Evolutionary conservation across 495 filamentous ascomycete species (phyloP), one percentile per base, ranked within the genome.

Genomic region (Daldinia childiae): DNA sequence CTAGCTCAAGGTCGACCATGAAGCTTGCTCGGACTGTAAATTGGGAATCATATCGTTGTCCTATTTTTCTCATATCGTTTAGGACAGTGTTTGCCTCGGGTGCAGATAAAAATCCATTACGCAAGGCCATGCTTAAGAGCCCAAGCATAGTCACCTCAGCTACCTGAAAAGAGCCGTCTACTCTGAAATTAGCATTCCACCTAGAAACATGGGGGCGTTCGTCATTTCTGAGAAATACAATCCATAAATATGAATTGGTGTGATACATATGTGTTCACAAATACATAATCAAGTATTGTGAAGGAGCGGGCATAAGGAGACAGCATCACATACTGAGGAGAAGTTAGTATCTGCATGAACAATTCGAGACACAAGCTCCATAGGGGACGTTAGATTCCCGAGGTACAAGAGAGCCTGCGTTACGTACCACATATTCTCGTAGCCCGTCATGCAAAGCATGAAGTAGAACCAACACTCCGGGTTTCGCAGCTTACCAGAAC

Each of bases 401-500:
- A 17, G 15, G 29, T 21, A 12, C 6, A 57, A 54, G n/a, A 30
- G 9, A 45, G 3, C 7, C n/a, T n/a, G 34, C 3, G 29, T 51
- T 58, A 65, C 70, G 24, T 72, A 72, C 70, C 70, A 72, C 64
- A 72, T 68, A 57, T 72, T 68, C 43, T 73, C 56, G 26, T 73
- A 73, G 29, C 69, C 64, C 6, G 68, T 66, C 32, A 75, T 58
- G 60, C 75, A 77, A 17, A 77, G 65, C 58, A 69, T 64, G 41
- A 77, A 71, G 51, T 77, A 75, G 50, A 77, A 75, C 56, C 66
- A 69, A 36, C 73, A 69, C 30, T 77, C 75, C 8, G 60, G 34
- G 45, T 67, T 63, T 11, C 55, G 64, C 8, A 58, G 7, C 19
- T 68, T 60, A 17, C 70, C 70, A 4, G 70, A 72, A 50, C 70